Conservation (phyloP, 1,284 basidiomycete genomes). For the Ustilago trichophora region DNA sequence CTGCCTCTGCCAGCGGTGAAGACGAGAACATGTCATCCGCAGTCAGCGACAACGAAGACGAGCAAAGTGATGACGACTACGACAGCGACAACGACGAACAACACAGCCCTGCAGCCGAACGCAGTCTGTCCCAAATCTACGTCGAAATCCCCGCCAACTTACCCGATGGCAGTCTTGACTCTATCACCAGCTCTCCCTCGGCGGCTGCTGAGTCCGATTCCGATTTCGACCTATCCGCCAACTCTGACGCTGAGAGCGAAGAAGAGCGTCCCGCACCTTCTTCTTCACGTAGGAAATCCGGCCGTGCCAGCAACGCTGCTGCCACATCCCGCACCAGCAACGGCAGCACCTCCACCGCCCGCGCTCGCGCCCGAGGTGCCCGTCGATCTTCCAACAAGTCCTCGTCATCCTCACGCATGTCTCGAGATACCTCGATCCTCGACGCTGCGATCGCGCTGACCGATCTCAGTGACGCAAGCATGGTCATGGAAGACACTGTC, state of each 20-base stretch:
- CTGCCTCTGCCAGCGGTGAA: constrained; percentile 8
- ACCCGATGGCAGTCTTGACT: constrained; percentile 19
- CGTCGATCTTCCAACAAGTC: constrained; percentile 36
- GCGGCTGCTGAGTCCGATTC: constrained; percentile 26
- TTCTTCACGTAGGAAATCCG: constrained; percentile 15
- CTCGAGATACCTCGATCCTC: constrained; percentile 21
- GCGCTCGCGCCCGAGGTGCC: too few relatives aligned
- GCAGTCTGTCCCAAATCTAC: constrained; percentile 3
- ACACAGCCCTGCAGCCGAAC: constrained; percentile 1
- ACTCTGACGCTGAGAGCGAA: constrained; percentile 21
- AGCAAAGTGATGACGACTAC: constrained; percentile 1
- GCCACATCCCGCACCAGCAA: constrained; percentile 14
- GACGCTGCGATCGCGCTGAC: constrained; percentile 16
- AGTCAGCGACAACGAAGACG: constrained; percentile 8
- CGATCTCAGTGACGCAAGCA: constrained; percentile 42
- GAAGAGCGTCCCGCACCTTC: constrained; percentile 17
- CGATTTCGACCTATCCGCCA: constrained; percentile 12
- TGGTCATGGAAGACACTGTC: constrained; percentile 21
- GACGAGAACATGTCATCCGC: constrained; percentile 28
- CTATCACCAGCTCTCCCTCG: constrained; percentile 18
- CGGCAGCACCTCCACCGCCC: constrained; percentile 23
- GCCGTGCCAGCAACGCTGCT: constrained; percentile 18
- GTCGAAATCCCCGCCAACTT: constrained; percentile 12
- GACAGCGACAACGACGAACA: constrained; percentile 17
- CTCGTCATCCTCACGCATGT: too few relatives aligned